phyloP scores from a whole-genome alignment of 306 rosid species.

The Glycine soja region DNA sequence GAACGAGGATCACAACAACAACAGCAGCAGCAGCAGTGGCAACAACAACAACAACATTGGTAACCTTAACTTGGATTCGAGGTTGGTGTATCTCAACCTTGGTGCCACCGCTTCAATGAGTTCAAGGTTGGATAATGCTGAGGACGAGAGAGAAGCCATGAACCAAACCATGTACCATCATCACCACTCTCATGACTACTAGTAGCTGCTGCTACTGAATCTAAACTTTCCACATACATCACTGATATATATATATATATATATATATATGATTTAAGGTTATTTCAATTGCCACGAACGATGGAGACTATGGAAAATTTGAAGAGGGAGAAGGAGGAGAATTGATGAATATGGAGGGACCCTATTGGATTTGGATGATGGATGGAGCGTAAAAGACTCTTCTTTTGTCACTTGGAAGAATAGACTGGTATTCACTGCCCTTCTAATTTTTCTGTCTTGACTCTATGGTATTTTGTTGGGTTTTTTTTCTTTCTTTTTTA shows the following conservation, averaged over 20 bases:
- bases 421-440: conserved; percentile 34
- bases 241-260: conserved; percentile 18
- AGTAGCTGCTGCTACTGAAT: not conserved
- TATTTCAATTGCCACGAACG: no score
- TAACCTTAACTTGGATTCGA: conserved; percentile 73
- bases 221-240: not conserved
- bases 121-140: conserved; percentile 59
- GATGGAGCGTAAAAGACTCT: conserved; percentile 31
- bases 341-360: conserved; percentile 30
- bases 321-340: not conserved
- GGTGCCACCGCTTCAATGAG: conserved; percentile 72
- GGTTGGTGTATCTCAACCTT: conserved; percentile 92
- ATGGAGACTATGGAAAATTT: conserved; percentile 15
- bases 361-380: not conserved
- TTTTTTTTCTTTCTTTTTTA: not conserved
- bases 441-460: conserved; percentile 31
- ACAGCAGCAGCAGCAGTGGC: conserved; percentile 16
- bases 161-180: conserved; percentile 62
- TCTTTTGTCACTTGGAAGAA: conserved; percentile 31
- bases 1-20: conserved; percentile 68
- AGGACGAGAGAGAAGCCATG: conserved; percentile 59
- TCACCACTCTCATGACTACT: conserved; percentile 69
- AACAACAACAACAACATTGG: conserved; percentile 45
- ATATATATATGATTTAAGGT: no score
- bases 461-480: not conserved